Conservation (phyloP, 768 basidiomycete genomes). For the Naganishia antarctica region DNA sequence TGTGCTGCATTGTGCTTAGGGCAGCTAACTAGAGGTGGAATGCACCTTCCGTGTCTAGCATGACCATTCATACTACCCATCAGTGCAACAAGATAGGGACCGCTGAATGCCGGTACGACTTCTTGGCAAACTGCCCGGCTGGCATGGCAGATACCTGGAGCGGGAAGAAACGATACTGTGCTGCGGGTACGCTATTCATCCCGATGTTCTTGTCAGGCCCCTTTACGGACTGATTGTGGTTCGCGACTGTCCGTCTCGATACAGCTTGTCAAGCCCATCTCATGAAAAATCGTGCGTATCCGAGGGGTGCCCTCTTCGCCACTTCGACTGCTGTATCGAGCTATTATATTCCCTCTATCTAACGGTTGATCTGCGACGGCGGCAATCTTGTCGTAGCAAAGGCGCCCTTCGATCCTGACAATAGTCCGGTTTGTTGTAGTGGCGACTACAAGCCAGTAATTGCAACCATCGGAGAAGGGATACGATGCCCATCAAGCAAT, state of each 20-base stretch:
- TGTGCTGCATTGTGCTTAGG: neutral
- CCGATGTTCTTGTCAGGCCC: no score
- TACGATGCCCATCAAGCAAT: neutral
- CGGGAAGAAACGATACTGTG: neutral
- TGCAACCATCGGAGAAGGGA: neutral
- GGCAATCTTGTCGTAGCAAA: neutral
- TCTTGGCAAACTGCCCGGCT: neutral
- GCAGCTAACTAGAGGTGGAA: neutral
- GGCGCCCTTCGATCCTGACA: neutral
- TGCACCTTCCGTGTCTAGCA: neutral
- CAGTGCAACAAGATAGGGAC: neutral
- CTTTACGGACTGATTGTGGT: no score
- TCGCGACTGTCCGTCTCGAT: no score
- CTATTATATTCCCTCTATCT: no score
- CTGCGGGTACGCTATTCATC: neutral
- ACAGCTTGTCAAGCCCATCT: neutral
- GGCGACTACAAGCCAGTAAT: neutral
- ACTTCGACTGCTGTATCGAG: no score
- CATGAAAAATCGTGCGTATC: neutral
- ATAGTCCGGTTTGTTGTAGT: neutral
- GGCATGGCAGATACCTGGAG: constrained; percentile 1
- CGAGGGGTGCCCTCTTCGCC: neutral
- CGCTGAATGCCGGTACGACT: neutral
- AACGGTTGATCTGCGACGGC: neutral
- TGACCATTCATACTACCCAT: neutral